Evolutionary conservation across 2,329 filamentous ascomycete genomes (phyloP), one percentile per base, ranked within the genome.

Genomic region (Metarhizium album): DNA sequence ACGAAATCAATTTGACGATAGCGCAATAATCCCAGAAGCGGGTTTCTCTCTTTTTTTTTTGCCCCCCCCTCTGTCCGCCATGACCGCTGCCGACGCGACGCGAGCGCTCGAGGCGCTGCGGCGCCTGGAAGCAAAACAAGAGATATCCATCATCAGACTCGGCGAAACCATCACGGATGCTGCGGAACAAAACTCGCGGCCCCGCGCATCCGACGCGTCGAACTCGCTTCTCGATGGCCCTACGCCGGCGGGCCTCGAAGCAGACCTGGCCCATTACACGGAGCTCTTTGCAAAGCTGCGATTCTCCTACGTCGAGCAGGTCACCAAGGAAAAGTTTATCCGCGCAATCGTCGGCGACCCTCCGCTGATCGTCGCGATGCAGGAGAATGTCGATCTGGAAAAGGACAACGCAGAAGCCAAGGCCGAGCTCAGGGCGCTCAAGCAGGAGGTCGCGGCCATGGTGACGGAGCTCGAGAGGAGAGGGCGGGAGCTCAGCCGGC

Each of bases 321-420:
- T 97, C 55, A 97, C 91, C 43, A 98, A 97, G 70, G 93, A 98
- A 67, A 95, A 95, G 63, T 97, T 96, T 67, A 84, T 98, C 50
- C 87, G 90, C 58, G 84, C 87, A 56, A 94, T 97, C 59, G 89
- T 94, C 16, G 89, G 88, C 55, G 87, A 95, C 55, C 89, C 90
- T 46, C 93, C 91, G 0, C 76, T 90, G 16, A 85, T 97, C 45
- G 87, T 95, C 52, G 84, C 84, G 40, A 80, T 84, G 42, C 79
- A 83, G 59, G 90, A 97, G 63, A 97, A 96, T 64, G 72, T 84
- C 46, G 82, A 84, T 52, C 70, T 95, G 23, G 88, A 93, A 63
- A 74, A 69, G 58, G 74, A 78, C 51, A 83, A 88, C 53, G 72
- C 88, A 16, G 75, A 74, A 3, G 78, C 80, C 51, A 97, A 97